Conservation (phyloP, 805 yeast genomes). For the Candida suzukii region DNA sequence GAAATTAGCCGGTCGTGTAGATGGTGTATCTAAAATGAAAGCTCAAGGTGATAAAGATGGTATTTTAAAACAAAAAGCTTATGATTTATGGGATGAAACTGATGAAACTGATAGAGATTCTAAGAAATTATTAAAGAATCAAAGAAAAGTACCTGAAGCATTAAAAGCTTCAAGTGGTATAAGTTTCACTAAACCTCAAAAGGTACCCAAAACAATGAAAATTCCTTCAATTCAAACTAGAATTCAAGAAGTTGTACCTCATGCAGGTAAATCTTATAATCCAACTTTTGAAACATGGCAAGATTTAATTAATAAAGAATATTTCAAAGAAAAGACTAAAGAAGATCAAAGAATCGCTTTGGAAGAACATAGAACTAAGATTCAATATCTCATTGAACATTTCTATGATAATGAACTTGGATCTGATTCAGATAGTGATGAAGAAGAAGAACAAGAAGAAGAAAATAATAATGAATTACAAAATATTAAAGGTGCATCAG, state of each 20-base stretch:
- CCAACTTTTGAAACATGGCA: conserved; percentile 86
- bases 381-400: conserved; percentile 58
- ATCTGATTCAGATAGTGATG: conserved; percentile 21
- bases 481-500: conserved; percentile 21
- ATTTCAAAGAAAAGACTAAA: conserved; percentile 51
- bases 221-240: conserved; percentile 47
- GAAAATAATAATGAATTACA: conserved; percentile 26
- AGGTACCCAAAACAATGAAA: conserved; percentile 48
- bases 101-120: conserved; percentile 11
- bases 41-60: conserved; percentile 63
- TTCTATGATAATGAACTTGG: conserved; percentile 53
- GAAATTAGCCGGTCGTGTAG: conserved; percentile 69
- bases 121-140: conserved; percentile 14
- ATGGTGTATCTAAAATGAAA: conserved; percentile 43
- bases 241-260: conserved; percentile 48
- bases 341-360: conserved; percentile 59
- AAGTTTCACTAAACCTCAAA: conserved; percentile 46
- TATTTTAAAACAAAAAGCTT: conserved; percentile 37
- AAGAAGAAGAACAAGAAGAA: conserved; percentile 31
- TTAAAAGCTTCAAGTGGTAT: conserved; percentile 22
- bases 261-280: conserved; percentile 89
- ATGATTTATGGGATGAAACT: conserved; percentile 67
- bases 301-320: conserved; percentile 59
- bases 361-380: conserved; percentile 55
- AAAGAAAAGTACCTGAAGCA: conserved; percentile 34